These are phyloP conservation scores for Ustilago xerochloae DNA, from an alignment of 1,284 basidiomycete genomes.

Conservation along the genomic window DNA sequence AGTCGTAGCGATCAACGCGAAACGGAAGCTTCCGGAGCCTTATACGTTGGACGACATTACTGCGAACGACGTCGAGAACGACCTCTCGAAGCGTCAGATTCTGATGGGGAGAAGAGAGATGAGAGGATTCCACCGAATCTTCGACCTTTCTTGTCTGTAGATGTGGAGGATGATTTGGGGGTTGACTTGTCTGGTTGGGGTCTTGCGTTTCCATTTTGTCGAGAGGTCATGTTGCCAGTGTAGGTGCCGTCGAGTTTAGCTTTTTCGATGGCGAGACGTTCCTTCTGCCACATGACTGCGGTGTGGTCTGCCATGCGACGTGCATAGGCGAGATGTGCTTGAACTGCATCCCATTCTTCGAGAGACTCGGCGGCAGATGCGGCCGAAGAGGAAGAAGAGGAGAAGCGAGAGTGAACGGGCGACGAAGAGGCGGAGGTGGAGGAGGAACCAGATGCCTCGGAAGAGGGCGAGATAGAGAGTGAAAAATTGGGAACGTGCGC, in stretches of 20 bases:
- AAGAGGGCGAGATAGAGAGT: constrained; percentile 26
- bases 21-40: not conserved
- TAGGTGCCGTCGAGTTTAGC: constrained; percentile 44
- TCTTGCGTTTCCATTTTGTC: constrained; percentile 39
- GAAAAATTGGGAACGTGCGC: constrained; percentile 17
- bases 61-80: constrained; percentile 3
- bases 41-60: not conserved
- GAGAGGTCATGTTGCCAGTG: constrained; percentile 30
- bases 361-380: constrained; percentile 17
- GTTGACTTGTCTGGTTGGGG: constrained; percentile 9
- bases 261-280: constrained; percentile 46
- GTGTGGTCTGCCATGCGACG: constrained; percentile 35
- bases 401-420: constrained; percentile 29
- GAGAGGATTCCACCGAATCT: constrained; percentile 3
- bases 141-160: constrained; percentile 6
- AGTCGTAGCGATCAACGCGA: constrained; percentile 1
- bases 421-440: constrained; percentile 25
- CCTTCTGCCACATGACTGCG: constrained; percentile 42
- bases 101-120: constrained; percentile 7
- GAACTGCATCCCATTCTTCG: constrained; percentile 32
- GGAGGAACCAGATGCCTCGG: constrained; percentile 25
- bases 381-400: constrained; percentile 23
- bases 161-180: not conserved
- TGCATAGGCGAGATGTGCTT: constrained; percentile 39
- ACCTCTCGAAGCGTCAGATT: not conserved